Evolutionary conservation across 805 yeast species (phyloP), one percentile per base, ranked within the genome.

Genomic region (Ogataea paradorogensis): DNA sequence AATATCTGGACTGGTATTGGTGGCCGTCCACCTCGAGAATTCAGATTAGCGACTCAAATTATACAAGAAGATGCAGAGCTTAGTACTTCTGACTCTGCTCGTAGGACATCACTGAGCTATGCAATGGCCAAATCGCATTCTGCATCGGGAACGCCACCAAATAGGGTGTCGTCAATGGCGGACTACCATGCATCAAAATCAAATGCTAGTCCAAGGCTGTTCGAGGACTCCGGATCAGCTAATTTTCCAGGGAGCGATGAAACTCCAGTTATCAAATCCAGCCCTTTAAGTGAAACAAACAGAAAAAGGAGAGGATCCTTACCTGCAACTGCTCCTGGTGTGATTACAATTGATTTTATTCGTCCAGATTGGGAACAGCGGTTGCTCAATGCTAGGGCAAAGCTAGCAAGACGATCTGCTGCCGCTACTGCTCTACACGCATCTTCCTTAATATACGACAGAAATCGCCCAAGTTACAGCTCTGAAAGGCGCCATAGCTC

Each of bases 371-470:
- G 99, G 99, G 89, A 86, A 53, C 63, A 70, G 14, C 84, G 80
- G 47, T 71, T 91, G 33, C 69, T 73, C 7, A 71, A 77, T 35
- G 95, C 96, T 4, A 74, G 90, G 36, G 73, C 81, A 43, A 81
- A 81, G 48, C 65, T 88, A 25, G 96, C 95, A 0, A 74, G 95
- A 42, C 74, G 88, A 53, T 82, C 96, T 0, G 97, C 97, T 0
- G 87, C 95, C 10, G 98, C 98, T 0, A 86, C 87, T 24, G 96
- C 96, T 0, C 76, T 91, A 27, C 98, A 91, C 62, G 90, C 95
- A 2, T 80, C 95, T 9, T 88, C 89, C 41, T 73, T 87, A 52
- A 58, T 88, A 23, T 68, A 82, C 11, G 68, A 63, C 9, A 21
- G 35, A 10, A 34, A 35, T 9, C 45, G 33, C 15, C 29, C 38